phyloP scores from a whole-genome alignment of 2,329 filamentous ascomycete species.

The Pseudogymnoascus sp. region DNA sequence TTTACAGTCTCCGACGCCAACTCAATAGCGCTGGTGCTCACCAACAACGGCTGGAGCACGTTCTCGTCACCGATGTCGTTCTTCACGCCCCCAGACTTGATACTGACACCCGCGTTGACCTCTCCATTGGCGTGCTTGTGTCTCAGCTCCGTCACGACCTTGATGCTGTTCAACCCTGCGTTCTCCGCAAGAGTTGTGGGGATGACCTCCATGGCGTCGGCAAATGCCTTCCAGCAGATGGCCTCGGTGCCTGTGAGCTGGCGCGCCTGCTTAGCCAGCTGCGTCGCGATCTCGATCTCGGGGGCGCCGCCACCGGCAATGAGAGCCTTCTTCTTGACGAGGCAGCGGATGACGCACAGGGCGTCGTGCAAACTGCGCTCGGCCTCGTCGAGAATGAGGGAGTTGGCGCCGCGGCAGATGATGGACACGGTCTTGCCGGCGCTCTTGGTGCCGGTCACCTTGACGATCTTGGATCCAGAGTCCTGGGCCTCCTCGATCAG shows the following conservation, averaged over 20 bases:
- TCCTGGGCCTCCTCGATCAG: conserved; percentile 86
- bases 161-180: conserved; percentile 95
- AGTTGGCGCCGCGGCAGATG: conserved; percentile 89
- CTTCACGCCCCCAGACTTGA: conserved; percentile 96
- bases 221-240: conserved; percentile 99
- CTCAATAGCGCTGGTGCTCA: conserved; percentile 96
- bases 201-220: conserved; percentile 93
- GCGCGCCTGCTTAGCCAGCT: conserved; percentile 73
- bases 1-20: conserved; percentile 97
- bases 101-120: conserved; percentile 93
- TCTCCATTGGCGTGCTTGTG: conserved; percentile 93
- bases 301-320: conserved; percentile 94
- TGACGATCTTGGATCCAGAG: conserved; percentile 84
- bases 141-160: conserved; percentile 91
- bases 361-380: conserved; percentile 96
- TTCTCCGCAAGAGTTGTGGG: conserved; percentile 97
- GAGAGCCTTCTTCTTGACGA: conserved; percentile 99
- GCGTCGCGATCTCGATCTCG: conserved; percentile 90
- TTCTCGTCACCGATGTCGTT: conserved; percentile 95
- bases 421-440: conserved; percentile 86
- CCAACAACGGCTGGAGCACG: conserved; percentile 88
- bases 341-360: conserved; percentile 90
- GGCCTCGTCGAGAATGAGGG: conserved; percentile 89
- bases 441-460: conserved; percentile 83
- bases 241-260: conserved; percentile 84